phyloP scores from a whole-genome alignment of 228 moss, liverwort and hornwort genomes.

The Sphagnum magellanicum region DNA sequence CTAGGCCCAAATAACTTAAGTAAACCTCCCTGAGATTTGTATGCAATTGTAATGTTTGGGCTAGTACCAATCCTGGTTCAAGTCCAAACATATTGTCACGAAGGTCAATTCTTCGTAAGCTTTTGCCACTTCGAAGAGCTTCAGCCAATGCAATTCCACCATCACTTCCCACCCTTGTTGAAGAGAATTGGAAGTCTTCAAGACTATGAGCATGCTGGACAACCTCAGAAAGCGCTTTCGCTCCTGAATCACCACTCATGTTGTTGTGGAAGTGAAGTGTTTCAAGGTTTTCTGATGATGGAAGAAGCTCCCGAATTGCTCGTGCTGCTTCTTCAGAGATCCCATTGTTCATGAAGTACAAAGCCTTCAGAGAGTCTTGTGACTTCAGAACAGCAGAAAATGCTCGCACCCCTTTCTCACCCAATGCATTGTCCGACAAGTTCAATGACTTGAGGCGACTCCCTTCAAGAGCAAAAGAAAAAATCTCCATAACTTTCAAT shows the following conservation, averaged over 20 bases:
- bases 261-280: constrained; percentile 92
- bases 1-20: constrained; percentile 76
- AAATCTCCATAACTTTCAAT: constrained; percentile 68
- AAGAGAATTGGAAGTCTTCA: constrained; percentile 90
- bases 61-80: constrained; percentile 65
- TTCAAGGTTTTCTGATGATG: constrained; percentile 57
- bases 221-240: constrained; percentile 53
- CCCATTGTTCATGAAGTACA: constrained; percentile 98
- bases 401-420: constrained; percentile 95
- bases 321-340: constrained; percentile 88
- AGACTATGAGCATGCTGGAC: constrained; percentile 50
- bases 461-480: constrained; percentile 74
- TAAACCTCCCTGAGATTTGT: constrained; percentile 62
- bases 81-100: constrained; percentile 98
- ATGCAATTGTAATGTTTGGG: constrained; percentile 56
- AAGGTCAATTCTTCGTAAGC: constrained; percentile 64
- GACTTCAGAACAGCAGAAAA: constrained; percentile 78
- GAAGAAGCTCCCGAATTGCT: constrained; percentile 81
- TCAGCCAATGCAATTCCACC: constrained; percentile 79
- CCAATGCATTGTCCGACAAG: constrained; percentile 94
- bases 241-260: constrained; percentile 96
- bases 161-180: constrained; percentile 73
- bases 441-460: constrained; percentile 79
- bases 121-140: constrained; percentile 56
- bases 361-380: constrained; percentile 66